Evolutionary conservation across 495 filamentous ascomycete genomes (phyloP).

Genomic region (Hypoxylon cercidicola): DNA sequence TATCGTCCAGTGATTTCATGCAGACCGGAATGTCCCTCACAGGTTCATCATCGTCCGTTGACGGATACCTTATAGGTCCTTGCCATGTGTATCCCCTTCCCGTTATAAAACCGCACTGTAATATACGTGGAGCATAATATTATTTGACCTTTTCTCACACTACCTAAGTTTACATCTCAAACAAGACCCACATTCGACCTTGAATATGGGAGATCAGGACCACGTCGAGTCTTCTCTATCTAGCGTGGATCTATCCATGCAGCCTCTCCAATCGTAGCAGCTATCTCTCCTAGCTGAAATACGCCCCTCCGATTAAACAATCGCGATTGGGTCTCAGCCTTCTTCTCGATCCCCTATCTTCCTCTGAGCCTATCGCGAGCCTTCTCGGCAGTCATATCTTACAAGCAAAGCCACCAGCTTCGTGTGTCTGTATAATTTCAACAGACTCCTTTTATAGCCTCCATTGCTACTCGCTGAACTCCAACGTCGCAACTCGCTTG

Average conservation of each 20-base stretch:
- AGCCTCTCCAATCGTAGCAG: constrained; percentile 7
- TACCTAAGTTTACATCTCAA: constrained; percentile 18
- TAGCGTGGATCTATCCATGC: constrained; percentile 9
- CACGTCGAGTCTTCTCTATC: constrained; percentile 1
- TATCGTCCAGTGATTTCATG: constrained; percentile 13
- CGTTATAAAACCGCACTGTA: neutral
- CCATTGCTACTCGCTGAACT: neutral
- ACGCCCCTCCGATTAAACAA: constrained; percentile 11
- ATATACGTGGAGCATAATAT: constrained; percentile 1
- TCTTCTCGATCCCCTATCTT: constrained; percentile 6
- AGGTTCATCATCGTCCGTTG: neutral
- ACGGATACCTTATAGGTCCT: neutral
- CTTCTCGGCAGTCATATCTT: constrained; percentile 1
- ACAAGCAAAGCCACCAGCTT: neutral
- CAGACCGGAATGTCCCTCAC: constrained; percentile 6
- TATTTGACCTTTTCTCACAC: constrained; percentile 8
- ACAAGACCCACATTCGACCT: constrained; percentile 22
- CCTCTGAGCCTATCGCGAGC: neutral
- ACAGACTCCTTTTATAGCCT: neutral
- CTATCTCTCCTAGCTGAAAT: constrained; percentile 15
- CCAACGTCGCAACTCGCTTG: neutral
- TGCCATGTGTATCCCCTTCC: neutral
- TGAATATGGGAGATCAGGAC: constrained; percentile 17
- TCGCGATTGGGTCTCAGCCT: constrained; percentile 32
- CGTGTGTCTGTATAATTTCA: constrained; percentile 11